Evolutionary conservation across 495 filamentous ascomycete genomes (phyloP), one percentile per base, ranked within the genome.

Genomic region (Hypoxylon crocopeplum): DNA sequence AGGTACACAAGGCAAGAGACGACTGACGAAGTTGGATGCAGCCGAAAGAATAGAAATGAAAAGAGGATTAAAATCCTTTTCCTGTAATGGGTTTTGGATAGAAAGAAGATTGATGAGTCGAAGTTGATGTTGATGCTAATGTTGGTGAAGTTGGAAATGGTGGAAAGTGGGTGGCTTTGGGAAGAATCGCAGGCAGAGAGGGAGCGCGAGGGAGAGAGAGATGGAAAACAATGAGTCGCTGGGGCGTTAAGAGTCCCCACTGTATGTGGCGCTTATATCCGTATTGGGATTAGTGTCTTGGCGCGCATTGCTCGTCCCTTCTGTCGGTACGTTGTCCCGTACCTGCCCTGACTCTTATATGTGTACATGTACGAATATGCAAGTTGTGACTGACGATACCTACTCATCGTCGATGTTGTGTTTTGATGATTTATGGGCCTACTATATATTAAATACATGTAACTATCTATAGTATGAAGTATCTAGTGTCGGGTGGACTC

Each of bases 11-110:
- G 60, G 53, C 63, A 8, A 60, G 40, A 46, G 51, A 66, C 59
- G 75, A 66, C 72, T 67, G 54, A 59, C 71, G 70, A 77, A 77
- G 69, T 75, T 76, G 72, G 74, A 70, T 78, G 76, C 73, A 69
- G 60, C 59, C 72, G 68, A 62, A n/a, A n/a, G 56, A 61, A 49
- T 30, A 53, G 50, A 68, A 47, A 54, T 64, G 65, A 49, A 51
- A 11, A 25, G 29, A 58, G 15, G 13, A 13, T 33, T 19, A 29
- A 24, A 29, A 22, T 41, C 25, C 41, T 45, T 29, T 62, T 32
- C 25, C 29, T 51, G 33, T 51, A 42, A 46, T 19, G 19, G 42
- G 27, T 33, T 46, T 38, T 5, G 19, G 39, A 56, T 65, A 61
- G 60, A 44, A 57, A 60, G 51, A 61, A 48, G 37, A 40, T 29